Evolutionary conservation across 2,329 filamentous ascomycete species (phyloP), one percentile per base, ranked within the genome.

Genomic region (Microsporum canis): DNA sequence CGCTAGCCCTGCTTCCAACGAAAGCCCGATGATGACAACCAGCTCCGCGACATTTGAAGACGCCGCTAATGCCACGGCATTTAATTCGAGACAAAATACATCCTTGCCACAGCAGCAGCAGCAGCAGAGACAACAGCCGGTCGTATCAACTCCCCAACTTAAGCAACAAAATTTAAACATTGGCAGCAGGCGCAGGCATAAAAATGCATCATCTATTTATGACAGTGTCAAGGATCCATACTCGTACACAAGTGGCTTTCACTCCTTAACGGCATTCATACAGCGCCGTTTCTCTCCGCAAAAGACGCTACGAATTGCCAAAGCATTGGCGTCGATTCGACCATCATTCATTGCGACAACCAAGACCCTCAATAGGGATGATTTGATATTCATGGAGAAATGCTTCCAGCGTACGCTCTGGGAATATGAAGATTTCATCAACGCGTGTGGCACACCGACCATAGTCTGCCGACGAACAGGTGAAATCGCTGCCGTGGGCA

Each of bases 371-470:
- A 91, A 90, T 65, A 81, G 86, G 17, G 87, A 94, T 68, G 94
- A 99, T 73, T 79, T 97, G 33, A 86, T 99, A 27, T 96, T 97
- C 73, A 96, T 96, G 88, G 94, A 99, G 73, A 95, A 95, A 75
- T 95, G 89, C 69, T 90, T 97, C 71, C 94, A 99, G 74, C 84
- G 94, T 41, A 95, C 90, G 0, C 79, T 97, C 8, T 90, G 91
- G 70, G 91, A 96, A 71, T 95, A 95, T 69, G 90, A 97, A 71
- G 90, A 95, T 65, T 94, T 95, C 66, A 88, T 96, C 78, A 85
- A 89, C 61, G 86, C 90, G 65, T 90, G 88, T 63, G 90, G 90
- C 43, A 95, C 91, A 3, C 94, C 94, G 0, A 95, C 91, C 0
- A 85, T 99, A 62, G 89, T 97, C 31, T 95, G 90, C 70, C 85